Percentiles rank a stretch among this genome's conserved stretches.
phyloP scores from a whole-genome alignment of 2,329 filamentous ascomycete genomes.

The Paramyrothecium sp. region DNA sequence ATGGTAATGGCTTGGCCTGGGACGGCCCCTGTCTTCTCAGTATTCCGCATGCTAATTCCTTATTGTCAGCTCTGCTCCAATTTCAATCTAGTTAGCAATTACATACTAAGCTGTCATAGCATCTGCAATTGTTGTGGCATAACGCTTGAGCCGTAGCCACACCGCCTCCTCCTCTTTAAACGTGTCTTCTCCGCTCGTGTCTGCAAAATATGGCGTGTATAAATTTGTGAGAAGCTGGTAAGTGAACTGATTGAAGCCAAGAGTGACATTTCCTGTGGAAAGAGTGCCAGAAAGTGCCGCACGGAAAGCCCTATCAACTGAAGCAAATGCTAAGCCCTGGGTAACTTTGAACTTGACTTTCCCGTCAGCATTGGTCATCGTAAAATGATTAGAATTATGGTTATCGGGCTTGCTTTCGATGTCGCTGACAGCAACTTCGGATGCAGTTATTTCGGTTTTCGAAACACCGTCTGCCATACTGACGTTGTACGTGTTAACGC shows the following conservation, averaged over 20 bases:
- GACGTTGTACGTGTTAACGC: constrained; percentile 10
- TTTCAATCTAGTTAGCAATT: background rate
- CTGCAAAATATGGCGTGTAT: too few species aligned
- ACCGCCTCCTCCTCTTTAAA: background rate
- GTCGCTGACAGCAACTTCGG: background rate
- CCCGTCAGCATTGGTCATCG: background rate
- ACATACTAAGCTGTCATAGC: background rate
- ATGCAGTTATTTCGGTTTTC: background rate
- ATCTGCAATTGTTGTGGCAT: background rate
- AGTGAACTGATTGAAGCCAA: too few species aligned
- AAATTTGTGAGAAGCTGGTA: too few species aligned
- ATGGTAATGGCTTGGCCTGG: background rate
- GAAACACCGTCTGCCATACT: constrained; percentile 2
- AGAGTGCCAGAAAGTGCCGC: background rate
- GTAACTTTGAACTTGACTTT: background rate
- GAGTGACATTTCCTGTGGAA: background rate
- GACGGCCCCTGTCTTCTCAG: background rate
- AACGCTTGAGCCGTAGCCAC: background rate
- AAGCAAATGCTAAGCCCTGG: background rate
- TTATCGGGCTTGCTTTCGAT: background rate
- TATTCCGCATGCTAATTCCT: background rate
- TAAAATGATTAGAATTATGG: background rate
- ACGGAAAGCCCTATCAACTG: background rate
- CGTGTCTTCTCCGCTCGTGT: background rate
- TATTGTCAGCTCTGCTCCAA: background rate